A percentile compares a stretch with the other conserved stretches of the same genome.
These are phyloP conservation scores for Tritrichomonas musculus DNA, from an alignment of 208 protist species.

Conservation along the genomic window DNA sequence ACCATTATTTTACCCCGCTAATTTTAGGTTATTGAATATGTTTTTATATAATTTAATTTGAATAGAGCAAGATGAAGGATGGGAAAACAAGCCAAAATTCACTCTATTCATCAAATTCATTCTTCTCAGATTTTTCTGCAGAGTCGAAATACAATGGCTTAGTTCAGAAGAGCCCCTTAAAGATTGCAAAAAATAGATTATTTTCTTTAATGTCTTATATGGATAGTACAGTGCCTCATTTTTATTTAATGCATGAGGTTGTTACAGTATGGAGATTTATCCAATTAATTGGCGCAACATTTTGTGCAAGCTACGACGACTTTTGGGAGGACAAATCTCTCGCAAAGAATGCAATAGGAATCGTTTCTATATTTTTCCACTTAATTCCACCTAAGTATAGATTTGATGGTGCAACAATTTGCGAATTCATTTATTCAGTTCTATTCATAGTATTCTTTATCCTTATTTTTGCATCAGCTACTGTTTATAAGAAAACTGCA, in stretches of 20 bases:
- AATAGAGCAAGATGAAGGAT: no score
- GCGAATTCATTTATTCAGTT: not conserved
- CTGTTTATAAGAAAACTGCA: not conserved
- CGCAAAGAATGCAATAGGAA: not conserved
- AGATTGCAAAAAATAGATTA: not conserved
- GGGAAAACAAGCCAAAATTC: no score
- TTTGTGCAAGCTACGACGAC: not conserved
- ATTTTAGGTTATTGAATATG: no score
- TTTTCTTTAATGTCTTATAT: slow-evolving; percentile 7
- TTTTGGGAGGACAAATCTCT: not conserved
- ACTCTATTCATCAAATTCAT: no score
- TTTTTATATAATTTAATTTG: no score
- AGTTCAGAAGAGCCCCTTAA: no score
- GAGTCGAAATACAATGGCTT: no score
- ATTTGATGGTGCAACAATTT: not conserved
- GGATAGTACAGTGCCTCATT: not conserved
- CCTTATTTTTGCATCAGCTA: not conserved
- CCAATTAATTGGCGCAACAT: not conserved
- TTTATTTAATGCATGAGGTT: not conserved
- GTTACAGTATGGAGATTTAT: not conserved
- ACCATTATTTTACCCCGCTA: no score
- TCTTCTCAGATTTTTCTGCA: no score
- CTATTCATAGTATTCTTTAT: not conserved
- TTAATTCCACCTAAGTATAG: not conserved
- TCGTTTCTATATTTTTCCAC: not conserved